Percentiles rank a stretch among this genome's conserved stretches.
phyloP scores from a whole-genome alignment of 176 grass and related monocot genomes.

The Zea mays region Zm-B73-REFERENCE-NAM-5.0 NC_050097.1:15337501-15338000 shows the following conservation, averaged over 20 bases:
- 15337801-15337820: constrained; percentile 21
- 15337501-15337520: too few species aligned
- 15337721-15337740: not conserved
- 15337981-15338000: not conserved
- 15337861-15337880: not conserved
- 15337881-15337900: too few species aligned
- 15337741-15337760: not conserved
- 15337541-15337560: too few species aligned
- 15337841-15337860: not conserved
- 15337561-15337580: too few species aligned
- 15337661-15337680: too few species aligned
- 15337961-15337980: not conserved
- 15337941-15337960: not conserved
- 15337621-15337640: too few species aligned
- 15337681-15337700: too few species aligned
- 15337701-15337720: too few species aligned
- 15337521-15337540: too few species aligned
- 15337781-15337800: constrained; percentile 34
- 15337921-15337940: not conserved
- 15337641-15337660: too few species aligned
- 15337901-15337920: not conserved
- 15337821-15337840: not conserved
- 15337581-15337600: too few species aligned
- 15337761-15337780: constrained; percentile 15
- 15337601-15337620: too few species aligned